These are phyloP conservation scores for Aspergillus caelatus DNA, from an alignment of 2,329 filamentous ascomycete genomes.

Conservation along the genomic window DNA sequence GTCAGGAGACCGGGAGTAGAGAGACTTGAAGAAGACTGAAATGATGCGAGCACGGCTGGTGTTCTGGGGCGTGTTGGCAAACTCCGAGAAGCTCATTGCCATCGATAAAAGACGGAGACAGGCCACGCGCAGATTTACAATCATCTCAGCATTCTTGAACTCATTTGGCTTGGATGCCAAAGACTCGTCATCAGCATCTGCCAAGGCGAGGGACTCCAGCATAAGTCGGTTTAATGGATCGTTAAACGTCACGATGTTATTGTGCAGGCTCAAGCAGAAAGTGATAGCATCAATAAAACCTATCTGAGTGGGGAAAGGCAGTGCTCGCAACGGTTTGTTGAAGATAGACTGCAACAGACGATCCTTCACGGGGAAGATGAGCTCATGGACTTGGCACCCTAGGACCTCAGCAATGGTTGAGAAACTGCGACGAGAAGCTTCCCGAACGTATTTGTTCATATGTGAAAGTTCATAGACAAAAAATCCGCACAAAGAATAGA, in stretches of 20 bases:
- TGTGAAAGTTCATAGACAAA: conserved; percentile 89
- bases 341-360: conserved; percentile 89
- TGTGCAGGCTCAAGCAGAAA: conserved; percentile 87
- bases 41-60: conserved; percentile 71
- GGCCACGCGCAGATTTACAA: conserved; percentile 86
- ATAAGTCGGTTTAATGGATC: conserved; percentile 87
- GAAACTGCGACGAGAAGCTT: conserved; percentile 80
- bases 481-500: conserved; percentile 78
- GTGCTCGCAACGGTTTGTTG: conserved; percentile 86
- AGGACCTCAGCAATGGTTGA: conserved; percentile 79
- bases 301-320: conserved; percentile 94
- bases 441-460: conserved; percentile 92
- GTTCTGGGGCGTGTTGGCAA: conserved; percentile 73
- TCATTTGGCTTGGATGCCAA: conserved; percentile 91
- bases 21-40: conserved; percentile 94
- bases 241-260: conserved; percentile 87
- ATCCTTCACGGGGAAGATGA: conserved; percentile 88
- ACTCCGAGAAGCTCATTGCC: conserved; percentile 91
- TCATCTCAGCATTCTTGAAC: conserved; percentile 92
- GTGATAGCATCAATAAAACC: conserved; percentile 98
- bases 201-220: conserved; percentile 89
- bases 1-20: conserved; percentile 89
- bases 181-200: conserved; percentile 91
- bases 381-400: conserved; percentile 78
- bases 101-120: conserved; percentile 92